Conservation (phyloP, 2,329 filamentous ascomycete genomes). For the Hymenoscyphus infarciens region DNA sequence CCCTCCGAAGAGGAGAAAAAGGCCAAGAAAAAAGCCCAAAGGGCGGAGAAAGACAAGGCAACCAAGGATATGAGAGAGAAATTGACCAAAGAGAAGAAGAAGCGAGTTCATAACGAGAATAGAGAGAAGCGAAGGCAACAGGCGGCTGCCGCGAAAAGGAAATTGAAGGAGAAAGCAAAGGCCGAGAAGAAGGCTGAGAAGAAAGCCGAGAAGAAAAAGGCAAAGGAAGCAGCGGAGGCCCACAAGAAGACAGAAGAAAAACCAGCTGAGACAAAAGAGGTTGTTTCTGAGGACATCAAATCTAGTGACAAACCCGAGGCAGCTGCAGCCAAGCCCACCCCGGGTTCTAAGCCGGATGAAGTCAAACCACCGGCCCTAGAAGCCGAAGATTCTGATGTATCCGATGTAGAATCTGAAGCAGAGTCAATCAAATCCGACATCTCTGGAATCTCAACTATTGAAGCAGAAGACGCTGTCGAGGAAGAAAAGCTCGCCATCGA, state of each 20-base stretch:
- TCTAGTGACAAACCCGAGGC: neutral
- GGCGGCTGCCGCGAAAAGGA: slow-evolving; percentile 16
- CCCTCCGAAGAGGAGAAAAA: slow-evolving; percentile 43
- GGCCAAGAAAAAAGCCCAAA: slow-evolving; percentile 44
- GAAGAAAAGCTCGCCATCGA: slow-evolving; percentile 21
- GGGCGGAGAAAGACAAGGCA: slow-evolving; percentile 39
- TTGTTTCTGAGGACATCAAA: neutral
- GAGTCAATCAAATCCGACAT: slow-evolving; percentile 20
- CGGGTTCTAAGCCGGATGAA: neutral
- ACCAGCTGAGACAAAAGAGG: neutral
- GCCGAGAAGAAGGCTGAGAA: slow-evolving; percentile 6
- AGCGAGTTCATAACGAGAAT: slow-evolving; percentile 19
- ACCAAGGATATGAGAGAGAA: slow-evolving; percentile 37
- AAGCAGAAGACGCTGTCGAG: slow-evolving; percentile 17
- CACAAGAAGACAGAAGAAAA: neutral
- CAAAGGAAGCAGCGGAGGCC: too few species aligned
- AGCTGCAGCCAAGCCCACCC: neutral
- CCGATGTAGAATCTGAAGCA: slow-evolving; percentile 21
- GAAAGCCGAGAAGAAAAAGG: slow-evolving; percentile 3
- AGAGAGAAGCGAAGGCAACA: slow-evolving; percentile 16
- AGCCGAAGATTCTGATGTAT: slow-evolving; percentile 19
- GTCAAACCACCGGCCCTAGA: neutral
- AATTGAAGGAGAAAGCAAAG: slow-evolving; percentile 12
- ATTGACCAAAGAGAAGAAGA: slow-evolving; percentile 30
- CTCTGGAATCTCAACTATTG: slow-evolving; percentile 21